Conservation (phyloP, 202 grass and related monocot genomes). For the Thinopyrum obtusiflorum region DNA sequence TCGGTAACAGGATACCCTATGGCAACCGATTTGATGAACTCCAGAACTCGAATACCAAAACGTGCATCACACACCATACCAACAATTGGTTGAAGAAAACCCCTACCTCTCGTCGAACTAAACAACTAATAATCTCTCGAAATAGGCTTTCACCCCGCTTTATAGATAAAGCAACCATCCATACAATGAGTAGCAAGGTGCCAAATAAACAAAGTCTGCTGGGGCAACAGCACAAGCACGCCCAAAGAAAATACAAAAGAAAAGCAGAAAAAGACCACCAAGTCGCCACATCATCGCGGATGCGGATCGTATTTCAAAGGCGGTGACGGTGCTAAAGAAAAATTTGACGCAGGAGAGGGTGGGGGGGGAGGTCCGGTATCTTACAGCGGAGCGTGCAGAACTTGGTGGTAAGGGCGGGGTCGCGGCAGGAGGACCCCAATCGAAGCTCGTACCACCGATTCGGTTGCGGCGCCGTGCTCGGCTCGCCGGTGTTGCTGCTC, state of each 20-base stretch:
- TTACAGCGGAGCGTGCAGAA: conserved; percentile 95
- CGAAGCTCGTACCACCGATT: conserved; percentile 83
- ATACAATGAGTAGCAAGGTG: too few species aligned
- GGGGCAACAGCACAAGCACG: too few species aligned
- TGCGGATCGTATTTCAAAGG: not conserved
- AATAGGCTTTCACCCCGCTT: too few species aligned
- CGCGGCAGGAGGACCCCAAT: conserved; percentile 59
- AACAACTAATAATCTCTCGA: not conserved
- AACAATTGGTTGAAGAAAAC: not conserved
- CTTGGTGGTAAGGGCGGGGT: conserved; percentile 65
- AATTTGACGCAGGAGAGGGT: not conserved
- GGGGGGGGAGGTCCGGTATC: not conserved
- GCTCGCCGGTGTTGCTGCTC: conserved; percentile 69
- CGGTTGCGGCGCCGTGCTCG: conserved; percentile 55
- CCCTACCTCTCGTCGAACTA: not conserved
- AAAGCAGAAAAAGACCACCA: too few species aligned
- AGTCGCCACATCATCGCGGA: not conserved
- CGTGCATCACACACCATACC: not conserved
- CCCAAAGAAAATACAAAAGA: too few species aligned
- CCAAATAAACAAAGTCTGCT: too few species aligned
- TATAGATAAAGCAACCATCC: too few species aligned
- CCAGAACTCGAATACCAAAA: not conserved
- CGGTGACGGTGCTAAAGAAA: not conserved
- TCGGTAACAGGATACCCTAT: not conserved
- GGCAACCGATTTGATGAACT: not conserved